phyloP scores from a whole-genome alignment of 768 basidiomycete genomes.

The Trametes sanguinea region DNA sequence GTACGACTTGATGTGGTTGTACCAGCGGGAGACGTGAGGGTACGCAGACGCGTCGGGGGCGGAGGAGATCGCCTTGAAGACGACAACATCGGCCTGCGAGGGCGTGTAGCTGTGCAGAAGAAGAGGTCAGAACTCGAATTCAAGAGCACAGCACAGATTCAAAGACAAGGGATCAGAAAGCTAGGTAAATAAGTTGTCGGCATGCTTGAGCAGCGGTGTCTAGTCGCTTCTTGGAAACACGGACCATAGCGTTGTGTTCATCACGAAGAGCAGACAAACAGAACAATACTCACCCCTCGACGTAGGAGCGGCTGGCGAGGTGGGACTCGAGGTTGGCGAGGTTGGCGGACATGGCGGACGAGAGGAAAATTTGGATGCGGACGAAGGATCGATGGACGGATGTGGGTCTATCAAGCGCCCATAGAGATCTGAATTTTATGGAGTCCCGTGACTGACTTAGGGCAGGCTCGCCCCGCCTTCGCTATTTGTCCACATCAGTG shows the following conservation, averaged over 20 bases:
- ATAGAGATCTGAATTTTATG: slow-evolving; percentile 20
- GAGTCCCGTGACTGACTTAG: slow-evolving; percentile 18
- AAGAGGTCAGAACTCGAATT: slow-evolving; percentile 2
- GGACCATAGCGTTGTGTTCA: slow-evolving; percentile 87
- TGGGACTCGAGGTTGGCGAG: slow-evolving; percentile 79
- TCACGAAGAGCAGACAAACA: slow-evolving; percentile 41
- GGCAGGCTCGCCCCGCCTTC: slow-evolving; percentile 4
- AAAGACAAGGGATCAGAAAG: slow-evolving; percentile 57
- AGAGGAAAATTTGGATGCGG: slow-evolving; percentile 1
- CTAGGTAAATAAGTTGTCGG: slow-evolving; percentile 69
- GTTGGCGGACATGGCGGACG: slow-evolving; percentile 61
- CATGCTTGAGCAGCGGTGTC: slow-evolving; percentile 82
- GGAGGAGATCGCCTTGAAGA: slow-evolving; percentile 78
- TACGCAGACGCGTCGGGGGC: slow-evolving; percentile 63
- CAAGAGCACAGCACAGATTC: background rate
- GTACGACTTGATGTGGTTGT: slow-evolving; percentile 91
- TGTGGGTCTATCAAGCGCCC: slow-evolving; percentile 2
- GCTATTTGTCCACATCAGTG: slow-evolving; percentile 11
- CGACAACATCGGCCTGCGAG: slow-evolving; percentile 91
- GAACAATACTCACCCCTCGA: slow-evolving; percentile 76
- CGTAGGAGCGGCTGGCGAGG: slow-evolving; percentile 84
- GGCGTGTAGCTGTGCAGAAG: slow-evolving; percentile 68
- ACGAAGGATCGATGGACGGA: slow-evolving; percentile 23
- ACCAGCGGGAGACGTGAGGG: slow-evolving; percentile 88
- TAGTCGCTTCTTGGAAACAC: slow-evolving; percentile 96